Evolutionary conservation across 176 grass and related monocot genomes (phyloP).

Genomic region (Musa acuminata): DNA sequence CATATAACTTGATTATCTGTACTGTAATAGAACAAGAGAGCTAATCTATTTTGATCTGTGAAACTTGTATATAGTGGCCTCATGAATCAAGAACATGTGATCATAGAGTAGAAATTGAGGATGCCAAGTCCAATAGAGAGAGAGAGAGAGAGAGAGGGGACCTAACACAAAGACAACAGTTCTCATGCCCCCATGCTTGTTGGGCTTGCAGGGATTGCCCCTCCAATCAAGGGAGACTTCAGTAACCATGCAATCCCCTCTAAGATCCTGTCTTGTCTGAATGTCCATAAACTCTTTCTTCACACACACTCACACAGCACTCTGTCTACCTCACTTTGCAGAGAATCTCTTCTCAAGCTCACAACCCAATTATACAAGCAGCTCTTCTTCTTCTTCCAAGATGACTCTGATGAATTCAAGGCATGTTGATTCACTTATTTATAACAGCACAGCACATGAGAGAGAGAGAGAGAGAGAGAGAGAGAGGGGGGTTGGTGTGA

Average conservation of each 20-base stretch:
- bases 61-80: too few species aligned
- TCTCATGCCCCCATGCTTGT: slow-evolving; percentile 73
- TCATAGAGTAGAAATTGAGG: too few species aligned
- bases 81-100: too few species aligned
- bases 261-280: background rate
- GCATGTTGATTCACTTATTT: slow-evolving; percentile 54
- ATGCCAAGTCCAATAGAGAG: background rate
- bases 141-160: slow-evolving; percentile 18
- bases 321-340: background rate
- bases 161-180: slow-evolving; percentile 90
- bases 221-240: slow-evolving; percentile 62
- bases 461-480: background rate
- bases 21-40: too few species aligned
- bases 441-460: slow-evolving; percentile 23
- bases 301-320: background rate
- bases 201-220: slow-evolving; percentile 50
- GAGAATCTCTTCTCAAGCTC: too few species aligned
- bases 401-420: slow-evolving; percentile 19
- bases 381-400: slow-evolving; percentile 1
- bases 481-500: background rate
- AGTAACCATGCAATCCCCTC: background rate
- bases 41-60: too few species aligned
- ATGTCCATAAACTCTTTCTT: slow-evolving; percentile 15
- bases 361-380: background rate
- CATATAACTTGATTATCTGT: too few species aligned